A percentile compares a stretch with the other conserved stretches of the same genome.
phyloP scores from a whole-genome alignment of 2,329 filamentous ascomycete genomes.

The Fusarium metavorans region DNA sequence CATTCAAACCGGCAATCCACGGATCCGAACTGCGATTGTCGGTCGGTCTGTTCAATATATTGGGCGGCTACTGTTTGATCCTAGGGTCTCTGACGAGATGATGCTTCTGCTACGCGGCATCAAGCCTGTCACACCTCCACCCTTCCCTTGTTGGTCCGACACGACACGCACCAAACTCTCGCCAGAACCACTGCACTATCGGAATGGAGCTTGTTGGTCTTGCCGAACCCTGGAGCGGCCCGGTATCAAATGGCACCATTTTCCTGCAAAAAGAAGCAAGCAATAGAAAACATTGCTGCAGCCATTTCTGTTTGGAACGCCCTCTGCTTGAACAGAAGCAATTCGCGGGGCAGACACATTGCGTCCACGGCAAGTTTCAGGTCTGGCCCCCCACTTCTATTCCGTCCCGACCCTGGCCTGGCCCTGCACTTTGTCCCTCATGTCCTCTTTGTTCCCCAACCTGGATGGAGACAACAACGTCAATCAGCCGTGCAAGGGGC shows the following conservation, averaged over 20 bases:
- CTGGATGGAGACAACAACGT: neutral
- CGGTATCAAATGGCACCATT: conserved; percentile 41
- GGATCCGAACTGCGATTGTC: neutral
- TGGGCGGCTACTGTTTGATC: conserved; percentile 26
- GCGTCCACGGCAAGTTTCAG: conserved; percentile 43
- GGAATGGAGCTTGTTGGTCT: conserved; percentile 12
- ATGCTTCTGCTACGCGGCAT: neutral
- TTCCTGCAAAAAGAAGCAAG: conserved; percentile 33
- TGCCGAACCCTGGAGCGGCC: conserved; percentile 1
- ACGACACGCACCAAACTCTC: neutral
- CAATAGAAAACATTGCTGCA: conserved; percentile 35
- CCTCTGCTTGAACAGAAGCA: conserved; percentile 31
- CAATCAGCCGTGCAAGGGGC: neutral
- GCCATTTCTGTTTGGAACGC: conserved; percentile 29
- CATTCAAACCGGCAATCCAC: neutral
- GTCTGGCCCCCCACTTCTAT: conserved; percentile 24
- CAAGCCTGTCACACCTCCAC: conserved; percentile 10
- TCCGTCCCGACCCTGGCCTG: conserved; percentile 14
- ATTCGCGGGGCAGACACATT: conserved; percentile 33
- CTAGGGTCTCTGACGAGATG: conserved; percentile 15
- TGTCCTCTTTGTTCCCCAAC: conserved; percentile 2
- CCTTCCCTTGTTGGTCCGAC: conserved; percentile 7
- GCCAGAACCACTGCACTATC: neutral
- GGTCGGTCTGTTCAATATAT: conserved; percentile 6
- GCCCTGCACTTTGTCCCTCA: conserved; percentile 16